Percentiles rank a stretch among this genome's conserved stretches.
Evolutionary conservation across 352 stramenopile species (phyloP).

Genomic region (Aphanomyces cochlioides): DNA sequence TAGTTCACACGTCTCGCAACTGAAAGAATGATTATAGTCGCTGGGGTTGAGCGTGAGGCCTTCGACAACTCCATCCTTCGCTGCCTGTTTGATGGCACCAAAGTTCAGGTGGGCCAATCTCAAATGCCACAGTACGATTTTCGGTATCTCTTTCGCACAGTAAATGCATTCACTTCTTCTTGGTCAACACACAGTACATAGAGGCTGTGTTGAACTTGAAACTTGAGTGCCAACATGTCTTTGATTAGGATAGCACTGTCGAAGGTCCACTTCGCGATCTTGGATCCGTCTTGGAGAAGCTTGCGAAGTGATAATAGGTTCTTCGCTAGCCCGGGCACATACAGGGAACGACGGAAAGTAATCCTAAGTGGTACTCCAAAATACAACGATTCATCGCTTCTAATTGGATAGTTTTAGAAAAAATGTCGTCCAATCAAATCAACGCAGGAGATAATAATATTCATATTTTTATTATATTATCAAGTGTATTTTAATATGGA

Average conservation of each 20-base stretch:
- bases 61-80: neutral
- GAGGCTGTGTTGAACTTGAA: neutral
- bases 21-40: neutral
- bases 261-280: neutral
- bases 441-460: too few relatives aligned
- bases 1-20: neutral
- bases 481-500: too few relatives aligned
- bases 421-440: too few relatives aligned
- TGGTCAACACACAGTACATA: neutral
- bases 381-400: too few relatives aligned
- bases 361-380: too few relatives aligned
- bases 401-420: too few relatives aligned
- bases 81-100: neutral
- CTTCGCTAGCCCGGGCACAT: neutral
- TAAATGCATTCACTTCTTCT: neutral
- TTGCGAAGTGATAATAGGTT: neutral
- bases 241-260: neutral
- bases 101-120: slow-evolving; percentile 8
- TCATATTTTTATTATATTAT: too few relatives aligned
- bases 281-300: neutral
- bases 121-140: neutral
- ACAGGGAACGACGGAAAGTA: too few relatives aligned
- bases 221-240: neutral
- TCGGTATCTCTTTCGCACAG: neutral
- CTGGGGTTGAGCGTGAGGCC: neutral